Conservation (phyloP, 371 early-diverging fungal genomes). For the Rhizomucor miehei region DNA sequence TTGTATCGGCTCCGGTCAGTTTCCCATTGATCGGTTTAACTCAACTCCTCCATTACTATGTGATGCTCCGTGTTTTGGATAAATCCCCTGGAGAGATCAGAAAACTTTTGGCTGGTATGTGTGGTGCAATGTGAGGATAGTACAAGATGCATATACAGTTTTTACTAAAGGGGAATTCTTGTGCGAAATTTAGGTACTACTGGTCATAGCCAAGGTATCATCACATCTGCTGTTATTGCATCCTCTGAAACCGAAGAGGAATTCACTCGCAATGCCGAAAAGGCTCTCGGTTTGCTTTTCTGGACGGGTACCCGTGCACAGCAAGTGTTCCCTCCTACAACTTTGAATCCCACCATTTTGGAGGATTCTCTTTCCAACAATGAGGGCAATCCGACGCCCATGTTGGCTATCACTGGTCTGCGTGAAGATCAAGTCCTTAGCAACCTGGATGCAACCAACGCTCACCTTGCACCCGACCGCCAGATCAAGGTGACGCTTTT, state of each 20-base stretch:
- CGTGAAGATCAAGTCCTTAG: constrained; percentile 73
- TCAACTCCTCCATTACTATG: constrained; percentile 82
- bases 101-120: constrained; percentile 47
- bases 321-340: constrained; percentile 85
- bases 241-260: constrained; percentile 79
- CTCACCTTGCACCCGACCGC: constrained; percentile 77
- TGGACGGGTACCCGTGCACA: constrained; percentile 91
- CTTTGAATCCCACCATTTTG: constrained; percentile 81
- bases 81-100: constrained; percentile 44
- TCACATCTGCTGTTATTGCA: constrained; percentile 88
- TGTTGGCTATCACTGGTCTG: constrained; percentile 85
- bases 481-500: constrained; percentile 79
- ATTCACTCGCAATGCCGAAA: constrained; percentile 77
- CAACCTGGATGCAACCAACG: constrained; percentile 85
- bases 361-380: constrained; percentile 87
- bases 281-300: constrained; percentile 87
- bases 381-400: constrained; percentile 94
- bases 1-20: constrained; percentile 83
- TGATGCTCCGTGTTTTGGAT: constrained; percentile 62
- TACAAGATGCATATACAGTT: neutral
- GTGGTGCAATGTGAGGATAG: neutral
- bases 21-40: constrained; percentile 91
- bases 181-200: constrained; percentile 65
- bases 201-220: constrained; percentile 94
- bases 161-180: neutral